Conservation (phyloP, 192 early-diverging fungal species). For the Rhizoclosmatium sp. region DNA sequence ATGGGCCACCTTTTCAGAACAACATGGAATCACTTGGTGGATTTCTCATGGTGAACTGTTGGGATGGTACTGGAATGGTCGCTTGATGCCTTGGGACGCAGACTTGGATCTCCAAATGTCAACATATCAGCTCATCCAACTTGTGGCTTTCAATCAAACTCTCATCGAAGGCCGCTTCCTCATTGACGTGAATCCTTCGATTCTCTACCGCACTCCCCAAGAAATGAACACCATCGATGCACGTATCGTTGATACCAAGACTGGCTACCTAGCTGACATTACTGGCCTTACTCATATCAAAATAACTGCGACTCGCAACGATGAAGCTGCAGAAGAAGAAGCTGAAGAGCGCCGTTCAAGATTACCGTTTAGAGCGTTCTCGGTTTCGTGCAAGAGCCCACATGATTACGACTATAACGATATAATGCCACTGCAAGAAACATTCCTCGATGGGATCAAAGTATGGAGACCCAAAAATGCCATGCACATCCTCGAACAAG, state of each 20-base stretch:
- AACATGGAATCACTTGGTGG: conserved; percentile 45
- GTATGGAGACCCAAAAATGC: conserved; percentile 15
- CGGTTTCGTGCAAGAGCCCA: conserved; percentile 4
- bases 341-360: background rate
- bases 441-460: conserved; percentile 17
- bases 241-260: conserved; percentile 46
- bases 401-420: conserved; percentile 16
- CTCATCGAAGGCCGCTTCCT: conserved; percentile 15
- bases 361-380: background rate
- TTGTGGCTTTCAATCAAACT: conserved; percentile 13
- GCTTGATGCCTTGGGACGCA: conserved; percentile 50
- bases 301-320: background rate
- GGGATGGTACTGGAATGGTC: conserved; percentile 53
- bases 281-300: conserved; percentile 38
- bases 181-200: background rate
- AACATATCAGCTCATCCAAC: conserved; percentile 6
- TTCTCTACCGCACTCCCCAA: conserved; percentile 14
- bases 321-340: background rate
- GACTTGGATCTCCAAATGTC: conserved; percentile 40
- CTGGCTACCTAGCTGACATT: conserved; percentile 49
- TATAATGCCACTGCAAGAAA: conserved; percentile 24
- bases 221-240: conserved; percentile 49
- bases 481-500: conserved; percentile 3
- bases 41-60: conserved; percentile 49
- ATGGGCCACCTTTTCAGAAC: conserved; percentile 40